A percentile compares a stretch with the other conserved stretches of the same genome.
phyloP scores from a whole-genome alignment of 768 basidiomycete species.

The Podaxis sp. region DNA sequence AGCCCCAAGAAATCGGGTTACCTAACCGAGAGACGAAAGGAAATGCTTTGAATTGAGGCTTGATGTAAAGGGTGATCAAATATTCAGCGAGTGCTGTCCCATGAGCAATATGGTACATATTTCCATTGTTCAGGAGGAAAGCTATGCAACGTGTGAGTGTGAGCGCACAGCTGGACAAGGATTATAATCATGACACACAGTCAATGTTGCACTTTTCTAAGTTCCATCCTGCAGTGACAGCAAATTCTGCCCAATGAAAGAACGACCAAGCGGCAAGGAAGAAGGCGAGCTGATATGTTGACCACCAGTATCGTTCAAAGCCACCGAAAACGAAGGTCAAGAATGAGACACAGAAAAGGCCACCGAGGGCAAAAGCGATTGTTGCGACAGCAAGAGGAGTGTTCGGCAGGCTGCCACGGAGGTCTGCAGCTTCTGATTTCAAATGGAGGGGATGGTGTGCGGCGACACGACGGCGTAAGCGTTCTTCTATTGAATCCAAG shows the following conservation, averaged over 20 bases:
- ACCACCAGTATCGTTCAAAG: conserved; percentile 47
- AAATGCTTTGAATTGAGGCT: conserved; percentile 57
- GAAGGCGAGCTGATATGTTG: conserved; percentile 74
- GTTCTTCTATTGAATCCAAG: conserved; percentile 34
- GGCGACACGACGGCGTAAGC: conserved; percentile 37
- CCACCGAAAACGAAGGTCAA: conserved; percentile 46
- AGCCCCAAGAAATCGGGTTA: conserved; percentile 18
- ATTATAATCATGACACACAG: conserved; percentile 54
- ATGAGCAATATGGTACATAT: conserved; percentile 82
- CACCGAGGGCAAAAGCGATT: conserved; percentile 86
- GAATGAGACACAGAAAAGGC: conserved; percentile 54
- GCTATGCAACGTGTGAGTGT: conserved; percentile 41
- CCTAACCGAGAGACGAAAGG: conserved; percentile 59
- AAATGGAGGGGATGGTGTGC: conserved; percentile 43
- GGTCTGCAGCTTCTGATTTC: conserved; percentile 18
- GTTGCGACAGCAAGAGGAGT: conserved; percentile 76
- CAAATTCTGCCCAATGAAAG: conserved; percentile 95
- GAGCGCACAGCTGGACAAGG: background rate
- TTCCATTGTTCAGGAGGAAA: conserved; percentile 89
- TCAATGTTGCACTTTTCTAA: conserved; percentile 87
- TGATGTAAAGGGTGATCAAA: conserved; percentile 61
- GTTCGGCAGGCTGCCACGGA: conserved; percentile 73
- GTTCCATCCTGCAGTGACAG: conserved; percentile 95
- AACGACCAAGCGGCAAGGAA: conserved; percentile 79
- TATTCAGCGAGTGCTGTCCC: conserved; percentile 76